A percentile compares a stretch with the other conserved stretches of the same genome.
These are phyloP conservation scores for Peronosclerospora sorghi DNA, from an alignment of 352 stramenopile species.

Conservation along the genomic window DNA sequence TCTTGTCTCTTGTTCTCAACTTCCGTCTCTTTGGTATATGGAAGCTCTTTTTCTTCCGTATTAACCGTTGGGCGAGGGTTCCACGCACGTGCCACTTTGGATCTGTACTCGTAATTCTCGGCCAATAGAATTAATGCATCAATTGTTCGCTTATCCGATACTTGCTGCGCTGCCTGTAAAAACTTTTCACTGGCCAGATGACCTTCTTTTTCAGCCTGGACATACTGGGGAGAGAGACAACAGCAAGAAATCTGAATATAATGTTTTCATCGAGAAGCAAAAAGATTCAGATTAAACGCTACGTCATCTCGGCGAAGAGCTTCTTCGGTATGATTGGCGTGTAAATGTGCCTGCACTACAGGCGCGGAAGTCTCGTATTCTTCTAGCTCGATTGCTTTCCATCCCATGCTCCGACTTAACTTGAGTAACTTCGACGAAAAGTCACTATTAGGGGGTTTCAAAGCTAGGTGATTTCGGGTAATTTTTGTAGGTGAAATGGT, in stretches of 20 bases:
- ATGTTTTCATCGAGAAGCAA: neutral
- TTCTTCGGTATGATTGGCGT: constrained; percentile 57
- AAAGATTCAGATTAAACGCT: constrained; percentile 6
- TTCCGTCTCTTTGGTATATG: constrained; percentile 5
- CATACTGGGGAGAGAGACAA: constrained; percentile 20
- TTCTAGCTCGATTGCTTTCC: constrained; percentile 50
- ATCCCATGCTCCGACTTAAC: constrained; percentile 43
- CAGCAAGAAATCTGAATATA: neutral
- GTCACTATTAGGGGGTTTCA: no score
- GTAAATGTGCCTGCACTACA: constrained; percentile 73
- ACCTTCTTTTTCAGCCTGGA: constrained; percentile 48
- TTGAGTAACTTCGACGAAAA: no score
- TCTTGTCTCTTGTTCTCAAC: neutral
- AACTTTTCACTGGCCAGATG: constrained; percentile 64
- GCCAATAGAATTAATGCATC: constrained; percentile 59
- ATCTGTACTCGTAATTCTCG: constrained; percentile 70
- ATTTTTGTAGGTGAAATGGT: no score
- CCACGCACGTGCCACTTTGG: constrained; percentile 42
- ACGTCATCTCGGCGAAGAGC: constrained; percentile 49
- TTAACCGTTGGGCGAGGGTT: constrained; percentile 17
- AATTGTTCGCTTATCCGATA: constrained; percentile 55
- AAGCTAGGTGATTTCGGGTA: no score
- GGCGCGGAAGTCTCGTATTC: constrained; percentile 62
- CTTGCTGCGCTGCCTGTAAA: constrained; percentile 38
- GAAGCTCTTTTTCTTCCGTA: neutral